A percentile compares a stretch with the other conserved stretches of the same genome.
These are phyloP conservation scores for Spinacia oleracea DNA, from an alignment of 179 eudicot species.

Conservation along the genomic window DNA sequence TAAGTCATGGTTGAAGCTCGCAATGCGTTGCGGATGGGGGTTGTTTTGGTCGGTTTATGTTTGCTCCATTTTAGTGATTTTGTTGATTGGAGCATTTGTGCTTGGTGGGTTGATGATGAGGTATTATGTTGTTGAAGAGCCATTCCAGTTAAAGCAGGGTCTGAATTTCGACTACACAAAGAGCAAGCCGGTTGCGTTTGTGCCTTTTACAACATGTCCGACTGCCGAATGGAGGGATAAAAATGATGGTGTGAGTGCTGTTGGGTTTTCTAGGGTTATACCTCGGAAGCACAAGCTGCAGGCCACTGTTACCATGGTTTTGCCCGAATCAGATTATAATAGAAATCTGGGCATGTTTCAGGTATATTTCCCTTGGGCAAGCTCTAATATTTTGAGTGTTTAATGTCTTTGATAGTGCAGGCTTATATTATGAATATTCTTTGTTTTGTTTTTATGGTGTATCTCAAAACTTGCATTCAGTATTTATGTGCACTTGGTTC, in stretches of 20 bases:
- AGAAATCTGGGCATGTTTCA: constrained; percentile 83
- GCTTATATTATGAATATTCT: not conserved
- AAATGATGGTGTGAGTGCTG: constrained; percentile 26
- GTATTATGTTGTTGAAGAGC: constrained; percentile 63
- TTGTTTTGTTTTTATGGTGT: not conserved
- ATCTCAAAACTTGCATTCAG: too few relatives aligned
- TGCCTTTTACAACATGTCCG: constrained; percentile 47
- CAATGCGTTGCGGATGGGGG: constrained; percentile 61
- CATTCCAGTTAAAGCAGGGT: constrained; percentile 53
- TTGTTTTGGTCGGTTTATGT: constrained; percentile 65
- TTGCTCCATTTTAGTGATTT: constrained; percentile 47
- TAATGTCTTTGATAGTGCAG: constrained; percentile 3
- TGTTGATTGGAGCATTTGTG: constrained; percentile 63
- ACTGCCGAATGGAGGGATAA: constrained; percentile 32
- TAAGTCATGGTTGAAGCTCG: constrained; percentile 40
- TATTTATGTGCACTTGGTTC: not conserved
- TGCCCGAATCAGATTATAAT: constrained; percentile 92
- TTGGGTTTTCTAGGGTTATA: constrained; percentile 40
- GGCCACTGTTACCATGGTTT: constrained; percentile 57
- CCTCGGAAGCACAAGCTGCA: constrained; percentile 63
- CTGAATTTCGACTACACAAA: constrained; percentile 77
- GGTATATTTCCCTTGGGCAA: constrained; percentile 37
- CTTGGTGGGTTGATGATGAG: constrained; percentile 64
- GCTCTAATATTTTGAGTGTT: not conserved
- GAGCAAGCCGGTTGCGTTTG: constrained; percentile 69